Conservation (phyloP, 768 basidiomycete genomes). For the Coprinopsis sp. region DNA sequence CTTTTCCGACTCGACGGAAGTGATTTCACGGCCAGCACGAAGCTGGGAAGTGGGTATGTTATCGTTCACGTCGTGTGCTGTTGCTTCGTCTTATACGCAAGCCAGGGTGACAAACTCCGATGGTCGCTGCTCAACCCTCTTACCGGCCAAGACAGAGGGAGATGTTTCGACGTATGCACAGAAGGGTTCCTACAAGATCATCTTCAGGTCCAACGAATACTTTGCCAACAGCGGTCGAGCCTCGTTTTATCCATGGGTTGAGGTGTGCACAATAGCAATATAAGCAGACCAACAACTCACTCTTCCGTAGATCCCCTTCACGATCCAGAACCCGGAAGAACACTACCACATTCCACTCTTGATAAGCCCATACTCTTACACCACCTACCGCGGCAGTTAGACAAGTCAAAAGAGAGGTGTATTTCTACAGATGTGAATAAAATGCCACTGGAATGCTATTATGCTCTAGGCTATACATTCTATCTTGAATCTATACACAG, state of each 20-base stretch:
- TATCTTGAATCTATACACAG: constrained; percentile 32
- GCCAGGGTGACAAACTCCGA: constrained; percentile 71
- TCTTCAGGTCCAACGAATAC: constrained; percentile 80
- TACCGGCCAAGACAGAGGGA: constrained; percentile 49
- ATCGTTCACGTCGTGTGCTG: no score
- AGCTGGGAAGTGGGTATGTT: no score
- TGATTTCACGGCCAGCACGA: no score
- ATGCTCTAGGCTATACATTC: constrained; percentile 20
- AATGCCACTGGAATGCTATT: constrained; percentile 1
- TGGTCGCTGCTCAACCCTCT: constrained; percentile 77
- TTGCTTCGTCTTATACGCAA: constrained; percentile 3
- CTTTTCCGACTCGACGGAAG: no score
- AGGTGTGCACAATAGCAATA: constrained; percentile 46
- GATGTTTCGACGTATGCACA: constrained; percentile 29
- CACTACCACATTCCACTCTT: constrained; percentile 92
- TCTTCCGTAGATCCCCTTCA: constrained; percentile 66
- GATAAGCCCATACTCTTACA: constrained; percentile 87
- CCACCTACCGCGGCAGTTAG: constrained; percentile 89
- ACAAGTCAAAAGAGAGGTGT: constrained; percentile 5
- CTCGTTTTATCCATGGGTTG: constrained; percentile 89
- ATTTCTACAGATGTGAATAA: constrained; percentile 12
- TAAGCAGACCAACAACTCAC: neutral
- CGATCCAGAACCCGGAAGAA: constrained; percentile 63
- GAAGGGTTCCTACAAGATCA: constrained; percentile 74
- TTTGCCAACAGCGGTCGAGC: constrained; percentile 59